A percentile compares a stretch with the other conserved stretches of the same genome.
Evolutionary conservation across 2,329 filamentous ascomycete genomes (phyloP).

Genomic region (Ophiocordyceps robertsii): DNA sequence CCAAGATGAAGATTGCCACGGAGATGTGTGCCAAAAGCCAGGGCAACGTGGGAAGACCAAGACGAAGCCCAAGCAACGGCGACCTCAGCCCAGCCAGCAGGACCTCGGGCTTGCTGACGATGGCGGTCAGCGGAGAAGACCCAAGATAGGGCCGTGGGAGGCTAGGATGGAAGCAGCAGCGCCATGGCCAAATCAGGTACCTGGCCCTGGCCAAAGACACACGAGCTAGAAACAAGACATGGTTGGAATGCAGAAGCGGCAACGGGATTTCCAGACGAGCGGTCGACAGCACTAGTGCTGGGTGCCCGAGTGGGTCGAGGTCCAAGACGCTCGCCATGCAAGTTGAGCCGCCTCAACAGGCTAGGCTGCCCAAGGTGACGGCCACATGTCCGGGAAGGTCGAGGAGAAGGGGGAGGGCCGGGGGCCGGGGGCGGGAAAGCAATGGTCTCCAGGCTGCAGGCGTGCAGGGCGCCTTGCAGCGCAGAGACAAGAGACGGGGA

Average conservation of each 20-base stretch:
- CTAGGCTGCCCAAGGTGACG: background rate
- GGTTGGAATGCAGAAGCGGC: constrained; percentile 4
- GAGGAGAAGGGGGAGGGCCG: background rate
- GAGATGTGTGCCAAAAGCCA: too few relatives aligned
- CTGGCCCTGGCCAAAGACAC: background rate
- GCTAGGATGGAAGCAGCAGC: background rate
- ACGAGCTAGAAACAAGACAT: background rate
- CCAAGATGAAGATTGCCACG: too few relatives aligned
- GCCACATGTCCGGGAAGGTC: constrained; percentile 2
- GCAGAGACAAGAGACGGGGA: constrained; percentile 1
- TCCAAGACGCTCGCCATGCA: constrained; percentile 1
- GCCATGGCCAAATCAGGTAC: background rate
- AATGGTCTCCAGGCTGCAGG: constrained; percentile 3
- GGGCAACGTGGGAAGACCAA: too few relatives aligned
- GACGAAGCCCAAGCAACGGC: too few relatives aligned
- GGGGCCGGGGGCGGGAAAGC: constrained; percentile 2
- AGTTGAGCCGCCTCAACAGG: constrained; percentile 1
- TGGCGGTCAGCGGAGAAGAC: constrained; percentile 1
- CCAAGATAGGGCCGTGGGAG: background rate
- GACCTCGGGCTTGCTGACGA: background rate
- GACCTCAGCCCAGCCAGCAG: too few relatives aligned
- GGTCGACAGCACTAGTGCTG: constrained; percentile 4
- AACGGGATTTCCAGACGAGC: constrained; percentile 7
- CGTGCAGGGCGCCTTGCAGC: background rate
- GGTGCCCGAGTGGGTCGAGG: constrained; percentile 4